Evolutionary conservation across 306 rosid species (phyloP), one percentile per base, ranked within the genome.

Genomic region (Cucurbita argyrosperma): DNA sequence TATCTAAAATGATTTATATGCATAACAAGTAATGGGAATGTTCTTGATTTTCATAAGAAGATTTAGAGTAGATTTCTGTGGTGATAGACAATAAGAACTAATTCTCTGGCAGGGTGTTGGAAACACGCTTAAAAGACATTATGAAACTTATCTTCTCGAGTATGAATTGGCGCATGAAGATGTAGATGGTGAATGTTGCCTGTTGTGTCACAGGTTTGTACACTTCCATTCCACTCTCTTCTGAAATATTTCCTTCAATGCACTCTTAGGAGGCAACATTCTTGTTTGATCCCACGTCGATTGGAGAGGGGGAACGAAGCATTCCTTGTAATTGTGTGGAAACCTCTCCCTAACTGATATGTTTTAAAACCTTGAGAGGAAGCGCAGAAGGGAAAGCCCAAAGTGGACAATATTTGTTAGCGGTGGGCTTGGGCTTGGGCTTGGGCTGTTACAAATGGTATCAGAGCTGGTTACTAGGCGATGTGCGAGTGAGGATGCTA

Each of bases 81-180:
- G 4, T 68, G 21, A 47, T 26, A 11, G 57, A 47, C 23, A 35
- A 68, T 47, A 23, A 68, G 4, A 47, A 45, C 42, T 68, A 19
- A 39, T 46, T 74, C 45, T 79, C 82, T 64, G 62, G 26, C 90
- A 94, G 99, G 99, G 99, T 76, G 97, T 94, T 73, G 99, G 99
- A 80, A 94, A 94, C 83, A 94, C 99, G 13, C 88, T 94, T 39
- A 94, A 94, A 85, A 84, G 97, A 81, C 99, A 94, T 81, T 94
- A 94, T 35, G 99, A 94, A 83, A 94, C 99, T 46, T 94, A 94
- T 87, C 97, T 94, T 74, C 85, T 91, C 42, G 99, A 94, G 69
- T 94, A 94, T 51, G 99, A 94, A 80, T 80, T 91, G 84, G 99
- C 99, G 58, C 99, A 91, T 72, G 99, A 94, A 75, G 99, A 94